Evolutionary conservation across 2,329 filamentous ascomycete species (phyloP), one percentile per base, ranked within the genome.

Genomic region (Ophiognomonia clavigignenti-juglandacearum): DNA sequence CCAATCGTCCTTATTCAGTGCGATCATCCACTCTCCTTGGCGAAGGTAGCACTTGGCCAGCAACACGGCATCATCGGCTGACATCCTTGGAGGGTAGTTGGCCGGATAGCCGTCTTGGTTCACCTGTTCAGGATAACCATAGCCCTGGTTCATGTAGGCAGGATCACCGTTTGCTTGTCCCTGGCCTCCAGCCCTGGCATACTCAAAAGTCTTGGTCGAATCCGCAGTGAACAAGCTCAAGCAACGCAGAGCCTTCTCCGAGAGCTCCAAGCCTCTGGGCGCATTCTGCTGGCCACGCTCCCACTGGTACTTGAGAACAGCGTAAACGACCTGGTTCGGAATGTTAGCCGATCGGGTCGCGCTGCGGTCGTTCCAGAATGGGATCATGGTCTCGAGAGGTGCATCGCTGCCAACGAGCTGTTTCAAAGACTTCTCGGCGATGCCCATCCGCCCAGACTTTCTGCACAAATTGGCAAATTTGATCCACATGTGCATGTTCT

Each of bases 401-500:
- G 78, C 74, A 13, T 89, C 82, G 39, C 76, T 82, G 23, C 85
- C 86, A 47, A 96, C 85, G n/a, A 98, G 74, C 52, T 89, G 88
- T 63, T 93, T 91, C 44, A 99, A 72, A 10, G 91, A 95, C 69
- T 96, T 95, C 69, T 98, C 93, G 1, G 93, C 93, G 40, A 99
- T 78, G 9, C 93, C 92, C 76, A 92, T 91, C 24, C 93, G 86
- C 48, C 89, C 87, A 37, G 92, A 96, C 67, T 98, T 99, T 59
- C 95, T 87, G 67, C 95, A 99, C 6, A 98, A 80, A 59, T 97
- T 98, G 59, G 93, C 88, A 64, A 96, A 98, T 64, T 98, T 99
- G 73, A 98, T 97, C 83, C 91, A 96, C 90, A 98, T 98, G 59
- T 95, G 88, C 74, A 95, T 89, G 60, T 96, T 96, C 64, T 99